Percentiles rank a stretch among this genome's conserved stretches.
Evolutionary conservation across 805 yeast genomes (phyloP).

Genomic region (Phaffomyces antillensis): DNA sequence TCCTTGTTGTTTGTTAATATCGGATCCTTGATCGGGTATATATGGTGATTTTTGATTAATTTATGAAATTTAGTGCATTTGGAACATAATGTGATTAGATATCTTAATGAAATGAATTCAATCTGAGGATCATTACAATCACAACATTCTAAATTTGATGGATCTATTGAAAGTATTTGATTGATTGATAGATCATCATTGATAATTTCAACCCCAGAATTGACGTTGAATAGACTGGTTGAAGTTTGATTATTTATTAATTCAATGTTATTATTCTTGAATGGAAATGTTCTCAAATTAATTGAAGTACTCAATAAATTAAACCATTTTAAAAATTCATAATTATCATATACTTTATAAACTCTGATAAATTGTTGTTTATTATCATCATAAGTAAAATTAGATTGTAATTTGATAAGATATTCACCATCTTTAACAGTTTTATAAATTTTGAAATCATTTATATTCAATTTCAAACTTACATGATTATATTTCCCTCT

Average conservation of each 20-base stretch:
- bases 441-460: background rate
- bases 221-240: no score
- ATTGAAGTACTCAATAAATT: conserved; percentile 51
- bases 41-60: conserved; percentile 68
- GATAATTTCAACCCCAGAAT: no score
- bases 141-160: conserved; percentile 62
- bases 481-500: no score
- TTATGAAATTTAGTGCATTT: conserved; percentile 88
- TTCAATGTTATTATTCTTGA: no score
- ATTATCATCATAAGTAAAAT: background rate
- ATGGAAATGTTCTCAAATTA: conserved; percentile 20
- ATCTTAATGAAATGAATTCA: conserved; percentile 83
- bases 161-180: conserved; percentile 27
- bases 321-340: conserved; percentile 66
- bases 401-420: background rate
- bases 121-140: conserved; percentile 71
- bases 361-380: conserved; percentile 11
- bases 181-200: background rate
- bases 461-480: no score
- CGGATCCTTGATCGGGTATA: conserved; percentile 67
- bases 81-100: conserved; percentile 67
- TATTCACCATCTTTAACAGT: background rate
- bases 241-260: no score
- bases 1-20: conserved; percentile 49
- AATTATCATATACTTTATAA: conserved; percentile 67